Evolutionary conservation across 768 basidiomycete genomes (phyloP), one percentile per base, ranked within the genome.

Genomic region (Pleurotus eryngii): DNA sequence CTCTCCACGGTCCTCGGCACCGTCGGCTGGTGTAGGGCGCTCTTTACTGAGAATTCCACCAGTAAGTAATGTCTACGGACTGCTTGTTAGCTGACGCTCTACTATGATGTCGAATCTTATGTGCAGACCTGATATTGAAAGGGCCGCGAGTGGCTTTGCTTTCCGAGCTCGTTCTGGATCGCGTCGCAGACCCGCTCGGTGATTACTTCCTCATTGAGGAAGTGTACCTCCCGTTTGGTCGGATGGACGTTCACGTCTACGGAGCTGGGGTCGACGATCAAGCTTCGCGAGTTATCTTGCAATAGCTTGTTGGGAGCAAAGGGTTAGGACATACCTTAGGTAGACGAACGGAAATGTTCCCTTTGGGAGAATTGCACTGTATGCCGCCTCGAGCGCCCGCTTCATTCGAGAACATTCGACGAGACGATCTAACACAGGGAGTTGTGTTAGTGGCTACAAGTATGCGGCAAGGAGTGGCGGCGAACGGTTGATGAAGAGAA

Each of bases 211-310:
- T 98, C 94, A 60, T 97, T 85, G 49, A 98, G 70, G 65, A 98
- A 98, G 62, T 94, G 92, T 1, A 98, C 94, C 68, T 98, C 95
- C 46, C 90, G 89, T 69, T 99, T 99, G 2, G 97, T 98, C 0
- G 96, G 97, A 67, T 98, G 95, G 6, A 98, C 94, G 64, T 99
- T 99, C 55, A 98, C 95, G 64, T 99, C 97, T 15, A 99, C 89
- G 22, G 89, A 85, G 27, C 84, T 81, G 0, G 95, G 93, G 59
- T 94, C 87, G 63, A 98, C 87, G 42, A 86, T 77, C 43, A 98
- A 70, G 63, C 95, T 95, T 59, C 8, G 24, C 11, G 22, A 46
- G 47, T 43, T 22, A 49, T 56, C 30, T 46, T 24, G 42, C 14
- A 30, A 26, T 35, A 18, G 40, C 12, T 56, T 35, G 8, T 35